Evolutionary conservation across 495 filamentous ascomycete genomes (phyloP).

Genomic region (Penicillium riverlandense): DNA sequence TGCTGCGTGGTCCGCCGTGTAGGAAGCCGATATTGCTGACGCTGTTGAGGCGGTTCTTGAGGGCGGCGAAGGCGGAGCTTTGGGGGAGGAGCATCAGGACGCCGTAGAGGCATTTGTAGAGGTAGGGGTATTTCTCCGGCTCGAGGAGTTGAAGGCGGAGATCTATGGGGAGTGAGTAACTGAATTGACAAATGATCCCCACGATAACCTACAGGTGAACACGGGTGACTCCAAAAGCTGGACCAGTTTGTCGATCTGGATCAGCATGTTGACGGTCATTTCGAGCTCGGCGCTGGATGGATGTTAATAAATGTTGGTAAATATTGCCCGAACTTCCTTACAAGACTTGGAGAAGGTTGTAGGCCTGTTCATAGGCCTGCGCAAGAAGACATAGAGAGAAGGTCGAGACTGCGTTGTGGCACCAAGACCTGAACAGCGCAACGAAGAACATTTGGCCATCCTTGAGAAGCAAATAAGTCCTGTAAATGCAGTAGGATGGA

Average conservation of each 20-base stretch:
- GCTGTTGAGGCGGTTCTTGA: conserved; percentile 95
- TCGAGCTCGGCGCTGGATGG: conserved; percentile 78
- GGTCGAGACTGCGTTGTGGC: conserved; percentile 95
- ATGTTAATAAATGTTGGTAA: conserved; percentile 27
- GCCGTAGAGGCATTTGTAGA: conserved; percentile 98
- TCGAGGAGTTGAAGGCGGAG: conserved; percentile 96
- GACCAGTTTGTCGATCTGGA: conserved; percentile 98
- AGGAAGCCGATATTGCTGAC: conserved; percentile 95
- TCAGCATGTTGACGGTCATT: conserved; percentile 98
- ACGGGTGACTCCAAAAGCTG: conserved; percentile 96
- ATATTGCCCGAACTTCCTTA: conserved; percentile 30
- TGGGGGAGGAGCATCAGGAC: conserved; percentile 97
- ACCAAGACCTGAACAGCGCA: conserved; percentile 92
- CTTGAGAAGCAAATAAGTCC: conserved; percentile 29
- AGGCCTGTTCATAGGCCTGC: conserved; percentile 97
- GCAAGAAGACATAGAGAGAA: conserved; percentile 94
- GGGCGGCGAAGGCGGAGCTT: conserved; percentile 89
- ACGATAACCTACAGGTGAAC: conserved; percentile 68
- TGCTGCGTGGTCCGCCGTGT: conserved; percentile 77
- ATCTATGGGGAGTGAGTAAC: conserved; percentile 43
- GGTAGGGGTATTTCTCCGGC: conserved; percentile 88
- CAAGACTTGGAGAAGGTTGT: conserved; percentile 95
- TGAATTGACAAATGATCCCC: not conserved
- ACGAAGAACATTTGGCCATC: conserved; percentile 96
- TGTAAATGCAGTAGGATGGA: not conserved